Percentiles rank a stretch among this genome's conserved stretches.
These are phyloP conservation scores for Cutaneotrichosporon sp. DNA, from an alignment of 1,284 basidiomycete species.

Conservation along the genomic window DNA sequence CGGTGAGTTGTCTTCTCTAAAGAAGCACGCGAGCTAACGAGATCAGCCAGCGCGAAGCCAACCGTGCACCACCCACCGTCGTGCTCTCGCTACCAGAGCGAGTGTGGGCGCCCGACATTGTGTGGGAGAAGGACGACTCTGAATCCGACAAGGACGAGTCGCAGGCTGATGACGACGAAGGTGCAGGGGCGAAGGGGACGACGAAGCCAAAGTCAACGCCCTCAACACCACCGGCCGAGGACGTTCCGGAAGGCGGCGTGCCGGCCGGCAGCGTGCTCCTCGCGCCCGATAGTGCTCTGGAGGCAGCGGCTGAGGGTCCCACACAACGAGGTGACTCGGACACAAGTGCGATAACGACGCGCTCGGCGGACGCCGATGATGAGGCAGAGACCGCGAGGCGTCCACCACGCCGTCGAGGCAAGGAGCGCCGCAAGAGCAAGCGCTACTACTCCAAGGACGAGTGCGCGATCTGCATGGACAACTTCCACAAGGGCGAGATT, in stretches of 20 bases:
- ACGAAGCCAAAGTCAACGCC: background rate
- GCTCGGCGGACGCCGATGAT: constrained; percentile 2
- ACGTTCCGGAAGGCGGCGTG: no score
- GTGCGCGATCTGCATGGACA: constrained; percentile 83
- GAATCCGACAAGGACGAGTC: constrained; percentile 19
- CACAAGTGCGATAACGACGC: background rate
- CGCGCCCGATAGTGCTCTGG: background rate
- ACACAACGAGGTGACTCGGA: background rate
- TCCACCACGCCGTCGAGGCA: constrained; percentile 5
- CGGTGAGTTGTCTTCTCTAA: constrained; percentile 28
- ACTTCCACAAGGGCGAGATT: constrained; percentile 75
- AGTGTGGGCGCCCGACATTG: constrained; percentile 48
- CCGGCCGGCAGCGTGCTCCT: no score
- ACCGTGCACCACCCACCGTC: constrained; percentile 45
- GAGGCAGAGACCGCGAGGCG: constrained; percentile 1
- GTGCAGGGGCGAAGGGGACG: background rate
- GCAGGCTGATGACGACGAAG: background rate
- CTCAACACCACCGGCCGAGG: background rate
- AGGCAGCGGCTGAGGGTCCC: background rate
- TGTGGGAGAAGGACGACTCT: constrained; percentile 48
- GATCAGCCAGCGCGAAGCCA: constrained; percentile 44
- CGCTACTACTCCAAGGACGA: constrained; percentile 54
- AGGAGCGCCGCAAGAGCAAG: constrained; percentile 20
- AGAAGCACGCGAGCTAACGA: background rate
- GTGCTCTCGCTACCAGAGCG: constrained; percentile 47